A percentile compares a stretch with the other conserved stretches of the same genome.
Conservation (phyloP, 352 stramenopile genomes). For the Aphanomyces stellatus region DNA sequence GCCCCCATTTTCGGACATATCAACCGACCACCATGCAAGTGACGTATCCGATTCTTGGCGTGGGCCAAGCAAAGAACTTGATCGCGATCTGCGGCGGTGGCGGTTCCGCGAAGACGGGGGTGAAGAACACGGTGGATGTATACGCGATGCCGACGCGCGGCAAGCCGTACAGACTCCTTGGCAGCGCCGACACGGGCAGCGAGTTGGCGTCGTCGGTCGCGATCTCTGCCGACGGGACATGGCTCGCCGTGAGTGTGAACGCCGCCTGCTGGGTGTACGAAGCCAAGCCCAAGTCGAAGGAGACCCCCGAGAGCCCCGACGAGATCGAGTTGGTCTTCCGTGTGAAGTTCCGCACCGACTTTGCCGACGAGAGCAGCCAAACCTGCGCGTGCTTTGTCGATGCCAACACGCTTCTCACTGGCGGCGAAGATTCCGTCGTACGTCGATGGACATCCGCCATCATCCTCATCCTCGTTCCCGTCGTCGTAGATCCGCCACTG, state of each 20-base stretch:
- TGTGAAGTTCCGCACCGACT: slow-evolving; percentile 78
- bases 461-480: background rate
- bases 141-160: background rate
- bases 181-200: slow-evolving; percentile 51
- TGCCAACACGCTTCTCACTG: slow-evolving; percentile 66
- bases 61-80: slow-evolving; percentile 56
- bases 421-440: slow-evolving; percentile 74
- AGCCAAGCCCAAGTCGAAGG: slow-evolving; percentile 34
- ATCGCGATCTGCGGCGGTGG: slow-evolving; percentile 78
- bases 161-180: slow-evolving; percentile 8
- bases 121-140: slow-evolving; percentile 77
- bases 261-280: slow-evolving; percentile 70
- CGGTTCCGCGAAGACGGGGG: slow-evolving; percentile 73
- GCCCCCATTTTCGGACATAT: background rate
- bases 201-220: slow-evolving; percentile 66
- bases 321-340: slow-evolving; percentile 27
- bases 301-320: background rate
- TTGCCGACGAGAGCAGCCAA: slow-evolving; percentile 54
- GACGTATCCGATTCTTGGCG: slow-evolving; percentile 79
- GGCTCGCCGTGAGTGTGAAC: slow-evolving; percentile 54
- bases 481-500: slow-evolving; percentile 18
- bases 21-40: slow-evolving; percentile 42
- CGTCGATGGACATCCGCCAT: slow-evolving; percentile 54
- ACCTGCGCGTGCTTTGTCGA: slow-evolving; percentile 67
- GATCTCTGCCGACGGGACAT: slow-evolving; percentile 56